Base-by-base conservation (phyloP, 192 early-diverging fungal genomes). In the Glomus cerebriforme region DNA sequence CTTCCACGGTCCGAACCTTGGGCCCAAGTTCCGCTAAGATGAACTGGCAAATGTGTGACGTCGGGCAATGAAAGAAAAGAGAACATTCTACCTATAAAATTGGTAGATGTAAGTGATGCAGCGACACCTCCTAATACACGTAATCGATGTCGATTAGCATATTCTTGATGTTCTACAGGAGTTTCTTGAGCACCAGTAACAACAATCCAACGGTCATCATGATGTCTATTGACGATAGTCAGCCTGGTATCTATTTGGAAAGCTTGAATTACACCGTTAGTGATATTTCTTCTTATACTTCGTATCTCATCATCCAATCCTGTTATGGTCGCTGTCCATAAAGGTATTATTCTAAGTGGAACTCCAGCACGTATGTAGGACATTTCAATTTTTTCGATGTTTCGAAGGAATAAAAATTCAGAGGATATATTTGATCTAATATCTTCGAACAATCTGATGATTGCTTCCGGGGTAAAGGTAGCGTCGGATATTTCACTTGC, bases 301-400 rank as follows among this genome's bases (percentile, higher is more conserved):
- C 73, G 29, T 24, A 34, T 10, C 6, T 32, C 9, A 12, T 75
- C 73, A 35, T 35, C 19, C 17, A 75, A 60, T 37, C 13, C 59
- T 10, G 12, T 60, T 75, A 75, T 32, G 22, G 19, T n/a, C 13
- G 73, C 73, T 75, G 39, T 75, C 54, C 58, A 75, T 8, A 75
- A 27, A 12, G 59, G 3, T 9, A 1, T 45, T 26, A 37, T n/a
- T 60, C 34, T 35, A 24, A 10, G n/a, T 32, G 73, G 32, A 24
- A 10, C 7, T 24, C 12, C 32, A 22, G 4, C 29, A 12, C 7
- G 39, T 49, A 75, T 75, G 17, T 32, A 12, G 0, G 59, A 74
- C 7, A 74, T 54, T 75, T 75, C 73, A 34, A 75, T 35, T 75
- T 22, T 26, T 60, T 75, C 73, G 39, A 75, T 75, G 34, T 75